These are phyloP conservation scores for Paraphoma sp. DNA, from an alignment of 2,329 filamentous ascomycete genomes.

Conservation along the genomic window DNA sequence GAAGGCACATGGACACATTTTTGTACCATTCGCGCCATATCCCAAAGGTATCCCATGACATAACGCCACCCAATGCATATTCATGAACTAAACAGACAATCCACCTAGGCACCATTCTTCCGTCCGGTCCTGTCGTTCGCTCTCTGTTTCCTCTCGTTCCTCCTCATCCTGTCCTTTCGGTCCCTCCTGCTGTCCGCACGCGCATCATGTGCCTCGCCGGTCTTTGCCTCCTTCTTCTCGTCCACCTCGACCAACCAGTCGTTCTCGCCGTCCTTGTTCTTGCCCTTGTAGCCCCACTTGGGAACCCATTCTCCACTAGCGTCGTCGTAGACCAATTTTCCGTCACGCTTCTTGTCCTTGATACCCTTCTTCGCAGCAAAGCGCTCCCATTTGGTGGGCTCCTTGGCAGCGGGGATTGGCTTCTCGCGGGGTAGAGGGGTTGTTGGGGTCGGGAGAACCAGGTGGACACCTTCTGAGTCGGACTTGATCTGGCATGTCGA, in stretches of 20 bases:
- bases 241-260: conserved; percentile 95
- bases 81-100: background rate
- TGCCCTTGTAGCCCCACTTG: conserved; percentile 93
- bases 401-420: conserved; percentile 80
- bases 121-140: conserved; percentile 71
- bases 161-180: conserved; percentile 56
- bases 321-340: conserved; percentile 85
- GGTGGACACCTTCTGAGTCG: conserved; percentile 72
- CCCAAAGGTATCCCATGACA: background rate
- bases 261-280: conserved; percentile 81
- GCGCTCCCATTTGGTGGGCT: conserved; percentile 91
- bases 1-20: background rate
- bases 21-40: background rate
- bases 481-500: conserved; percentile 82
- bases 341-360: conserved; percentile 82
- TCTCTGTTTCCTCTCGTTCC: conserved; percentile 53
- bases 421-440: conserved; percentile 89
- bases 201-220: conserved; percentile 63
- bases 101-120: conserved; percentile 40
- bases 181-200: conserved; percentile 68
- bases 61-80: conserved; percentile 2
- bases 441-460: conserved; percentile 73
- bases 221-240: conserved; percentile 70
- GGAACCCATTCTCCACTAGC: conserved; percentile 85
- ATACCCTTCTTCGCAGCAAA: conserved; percentile 98